Evolutionary conservation across 2,329 filamentous ascomycete species (phyloP).

Genomic region (Chalara sp.): DNA sequence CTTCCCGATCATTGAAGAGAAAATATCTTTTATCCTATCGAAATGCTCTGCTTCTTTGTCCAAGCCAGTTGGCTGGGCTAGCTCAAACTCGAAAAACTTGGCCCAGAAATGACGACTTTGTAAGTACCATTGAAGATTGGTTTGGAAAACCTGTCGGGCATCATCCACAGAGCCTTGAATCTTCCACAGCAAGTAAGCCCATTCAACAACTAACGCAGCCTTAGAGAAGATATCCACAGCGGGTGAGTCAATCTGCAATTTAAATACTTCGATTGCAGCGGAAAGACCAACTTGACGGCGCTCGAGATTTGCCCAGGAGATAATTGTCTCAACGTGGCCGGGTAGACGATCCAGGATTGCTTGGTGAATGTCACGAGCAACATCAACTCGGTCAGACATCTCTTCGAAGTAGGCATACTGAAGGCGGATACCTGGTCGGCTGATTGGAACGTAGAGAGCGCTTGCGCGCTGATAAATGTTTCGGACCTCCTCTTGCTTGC

Average conservation of each 20-base stretch:
- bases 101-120: constrained; percentile 88
- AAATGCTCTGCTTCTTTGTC: constrained; percentile 60
- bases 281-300: constrained; percentile 79
- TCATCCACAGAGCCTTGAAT: constrained; percentile 74
- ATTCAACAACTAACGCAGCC: constrained; percentile 80
- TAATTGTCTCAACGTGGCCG: constrained; percentile 78
- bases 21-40: constrained; percentile 72
- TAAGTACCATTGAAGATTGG: constrained; percentile 76
- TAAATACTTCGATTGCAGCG: constrained; percentile 77
- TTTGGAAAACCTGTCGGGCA: constrained; percentile 75
- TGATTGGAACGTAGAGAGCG: constrained; percentile 80
- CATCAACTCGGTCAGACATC: constrained; percentile 65
- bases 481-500: constrained; percentile 82
- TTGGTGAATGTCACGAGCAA: constrained; percentile 79
- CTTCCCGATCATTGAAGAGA: constrained; percentile 67
- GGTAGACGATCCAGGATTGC: constrained; percentile 72
- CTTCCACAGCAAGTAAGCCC: constrained; percentile 83
- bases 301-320: constrained; percentile 80
- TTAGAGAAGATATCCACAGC: constrained; percentile 73
- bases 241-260: constrained; percentile 69
- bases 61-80: constrained; percentile 67
- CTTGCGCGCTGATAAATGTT: constrained; percentile 87
- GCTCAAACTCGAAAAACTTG: constrained; percentile 82
- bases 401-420: constrained; percentile 96
- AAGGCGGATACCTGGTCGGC: constrained; percentile 73